Evolutionary conservation across 163 green algal species (phyloP).

Genomic region (Volvox carteri): DNA sequence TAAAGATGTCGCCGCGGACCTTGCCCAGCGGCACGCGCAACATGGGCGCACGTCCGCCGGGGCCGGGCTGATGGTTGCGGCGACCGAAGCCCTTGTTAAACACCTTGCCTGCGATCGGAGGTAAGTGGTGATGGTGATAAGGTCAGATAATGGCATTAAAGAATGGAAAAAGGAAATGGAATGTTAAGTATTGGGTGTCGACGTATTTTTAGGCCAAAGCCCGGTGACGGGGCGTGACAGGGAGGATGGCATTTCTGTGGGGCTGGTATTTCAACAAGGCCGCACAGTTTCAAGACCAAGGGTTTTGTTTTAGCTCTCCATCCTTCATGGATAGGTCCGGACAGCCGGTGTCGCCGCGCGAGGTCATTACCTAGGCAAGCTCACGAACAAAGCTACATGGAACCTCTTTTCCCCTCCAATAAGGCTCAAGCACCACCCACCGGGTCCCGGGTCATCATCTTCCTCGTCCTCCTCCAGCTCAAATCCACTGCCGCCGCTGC

Average conservation of each 20-base stretch:
- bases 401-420: neutral
- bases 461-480: conserved; percentile 49
- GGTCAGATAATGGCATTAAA: too few species aligned
- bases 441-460: conserved; percentile 40
- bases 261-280: too few species aligned
- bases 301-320: too few species aligned
- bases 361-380: too few species aligned
- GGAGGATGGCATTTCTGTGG: too few species aligned
- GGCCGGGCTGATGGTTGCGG: conserved; percentile 8
- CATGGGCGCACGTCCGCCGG: conserved; percentile 11
- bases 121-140: neutral
- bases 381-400: neutral
- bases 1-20: conserved; percentile 38
- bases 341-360: too few species aligned
- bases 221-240: too few species aligned
- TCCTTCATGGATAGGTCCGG: too few species aligned
- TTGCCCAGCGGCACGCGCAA: conserved; percentile 47
- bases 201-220: too few species aligned
- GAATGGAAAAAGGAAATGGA: too few species aligned
- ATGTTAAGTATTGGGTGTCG: too few species aligned
- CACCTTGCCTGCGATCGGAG: neutral
- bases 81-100: conserved; percentile 34
- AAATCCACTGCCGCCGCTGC: neutral
- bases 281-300: too few species aligned
- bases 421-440: neutral